Conservation (phyloP, 441 rosid species). For the Syzygium syzygioides region DNA sequence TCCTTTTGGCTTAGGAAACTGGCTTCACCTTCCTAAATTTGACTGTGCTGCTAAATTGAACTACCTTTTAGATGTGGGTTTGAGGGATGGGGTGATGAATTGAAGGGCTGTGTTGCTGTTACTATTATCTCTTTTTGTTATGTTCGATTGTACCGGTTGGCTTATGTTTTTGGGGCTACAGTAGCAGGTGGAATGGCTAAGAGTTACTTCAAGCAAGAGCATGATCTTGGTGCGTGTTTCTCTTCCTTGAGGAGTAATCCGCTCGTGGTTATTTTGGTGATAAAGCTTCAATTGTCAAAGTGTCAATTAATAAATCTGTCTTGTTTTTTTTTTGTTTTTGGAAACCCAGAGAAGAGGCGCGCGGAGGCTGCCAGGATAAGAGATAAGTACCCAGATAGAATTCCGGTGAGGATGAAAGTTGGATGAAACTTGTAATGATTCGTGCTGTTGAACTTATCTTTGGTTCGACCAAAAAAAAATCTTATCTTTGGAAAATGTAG, state of each 20-base stretch:
- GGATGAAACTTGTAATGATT: background rate
- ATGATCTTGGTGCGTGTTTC: constrained; percentile 49
- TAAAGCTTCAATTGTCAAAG: background rate
- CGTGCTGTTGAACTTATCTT: background rate
- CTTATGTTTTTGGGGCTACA: background rate
- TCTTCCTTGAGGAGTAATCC: background rate
- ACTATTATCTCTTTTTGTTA: background rate
- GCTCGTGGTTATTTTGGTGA: background rate
- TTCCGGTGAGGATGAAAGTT: constrained; percentile 47
- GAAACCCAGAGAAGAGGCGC: constrained; percentile 50
- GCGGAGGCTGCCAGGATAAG: constrained; percentile 75
- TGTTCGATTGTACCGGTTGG: background rate
- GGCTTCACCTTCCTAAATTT: background rate
- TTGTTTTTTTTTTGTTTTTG: background rate
- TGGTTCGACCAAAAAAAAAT: too few relatives aligned
- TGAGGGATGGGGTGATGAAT: background rate
- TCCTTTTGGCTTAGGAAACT: background rate
- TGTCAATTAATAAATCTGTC: background rate
- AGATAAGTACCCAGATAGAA: constrained; percentile 65
- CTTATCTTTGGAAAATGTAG: background rate
- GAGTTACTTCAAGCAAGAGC: constrained; percentile 68
- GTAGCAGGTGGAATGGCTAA: constrained; percentile 43
- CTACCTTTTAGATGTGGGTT: background rate
- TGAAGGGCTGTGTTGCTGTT: background rate
- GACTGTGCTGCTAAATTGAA: background rate